These are phyloP conservation scores for Capsicum pubescens DNA, from an alignment of 257 asterid genomes.

Conservation along the genomic window DNA sequence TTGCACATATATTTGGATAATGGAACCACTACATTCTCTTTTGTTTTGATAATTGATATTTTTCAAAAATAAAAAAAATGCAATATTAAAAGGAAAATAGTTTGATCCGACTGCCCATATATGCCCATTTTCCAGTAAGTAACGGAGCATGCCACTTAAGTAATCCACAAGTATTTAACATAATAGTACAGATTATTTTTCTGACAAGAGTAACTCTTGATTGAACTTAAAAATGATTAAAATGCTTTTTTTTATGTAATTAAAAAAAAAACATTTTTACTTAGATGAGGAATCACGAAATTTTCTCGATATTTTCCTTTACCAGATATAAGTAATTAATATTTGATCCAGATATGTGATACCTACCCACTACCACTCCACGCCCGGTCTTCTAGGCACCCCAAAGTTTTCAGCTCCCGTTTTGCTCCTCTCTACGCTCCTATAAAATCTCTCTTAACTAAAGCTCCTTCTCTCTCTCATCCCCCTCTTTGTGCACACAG, in stretches of 20 bases:
- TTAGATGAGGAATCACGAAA: slow-evolving; percentile 6
- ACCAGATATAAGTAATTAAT: neutral
- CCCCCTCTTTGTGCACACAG: neutral
- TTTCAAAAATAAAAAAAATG: too few relatives aligned
- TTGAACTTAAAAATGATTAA: too few relatives aligned
- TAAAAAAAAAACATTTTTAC: neutral
- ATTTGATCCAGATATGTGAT: neutral
- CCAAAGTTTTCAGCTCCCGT: slow-evolving; percentile 2
- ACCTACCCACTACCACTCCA: slow-evolving; percentile 12
- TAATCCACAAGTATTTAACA: too few relatives aligned
- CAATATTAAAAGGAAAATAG: too few relatives aligned
- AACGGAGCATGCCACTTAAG: too few relatives aligned
- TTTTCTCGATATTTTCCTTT: neutral
- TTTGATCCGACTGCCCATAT: too few relatives aligned
- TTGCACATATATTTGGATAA: too few relatives aligned
- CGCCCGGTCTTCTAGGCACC: slow-evolving; percentile 1
- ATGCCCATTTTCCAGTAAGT: too few relatives aligned
- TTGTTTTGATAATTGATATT: too few relatives aligned
- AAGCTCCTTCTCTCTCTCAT: neutral
- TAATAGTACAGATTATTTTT: too few relatives aligned
- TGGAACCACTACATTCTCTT: too few relatives aligned
- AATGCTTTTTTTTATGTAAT: neutral
- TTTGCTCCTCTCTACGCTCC: neutral
- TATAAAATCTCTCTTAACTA: neutral
- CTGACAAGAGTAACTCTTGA: neutral